Conservation (phyloP, 306 rosid species). For the Macrotyloma uniflorum region DNA sequence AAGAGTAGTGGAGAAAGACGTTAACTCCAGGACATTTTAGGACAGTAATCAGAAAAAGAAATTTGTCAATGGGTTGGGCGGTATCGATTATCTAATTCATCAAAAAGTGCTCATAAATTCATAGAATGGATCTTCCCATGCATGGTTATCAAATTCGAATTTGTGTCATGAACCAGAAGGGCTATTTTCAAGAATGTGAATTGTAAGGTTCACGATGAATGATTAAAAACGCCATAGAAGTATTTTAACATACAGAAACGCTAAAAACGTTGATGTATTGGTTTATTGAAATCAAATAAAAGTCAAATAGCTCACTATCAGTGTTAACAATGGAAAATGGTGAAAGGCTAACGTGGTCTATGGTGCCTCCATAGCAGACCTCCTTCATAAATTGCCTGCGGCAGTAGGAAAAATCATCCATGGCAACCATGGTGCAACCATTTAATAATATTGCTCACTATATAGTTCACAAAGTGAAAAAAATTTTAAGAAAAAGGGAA, state of each 20-base stretch:
- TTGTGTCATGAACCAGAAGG: not conserved
- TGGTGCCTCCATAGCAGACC: no score
- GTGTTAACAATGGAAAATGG: no score
- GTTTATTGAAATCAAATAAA: not conserved
- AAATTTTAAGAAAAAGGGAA: no score
- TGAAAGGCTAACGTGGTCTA: no score
- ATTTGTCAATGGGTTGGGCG: not conserved
- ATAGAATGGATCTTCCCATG: not conserved
- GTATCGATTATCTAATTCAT: constrained; percentile 7
- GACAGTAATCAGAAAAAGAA: constrained; percentile 12
- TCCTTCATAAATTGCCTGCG: no score
- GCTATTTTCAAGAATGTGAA: not conserved
- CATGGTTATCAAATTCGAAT: not conserved
- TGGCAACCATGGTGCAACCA: no score
- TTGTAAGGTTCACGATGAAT: not conserved
- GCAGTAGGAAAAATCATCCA: no score
- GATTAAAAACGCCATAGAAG: not conserved
- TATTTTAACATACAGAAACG: not conserved
- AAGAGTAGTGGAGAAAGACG: not conserved
- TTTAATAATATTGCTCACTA: not conserved
- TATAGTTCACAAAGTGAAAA: no score
- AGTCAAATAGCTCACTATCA: not conserved
- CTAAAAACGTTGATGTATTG: not conserved
- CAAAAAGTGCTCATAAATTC: constrained; percentile 8
- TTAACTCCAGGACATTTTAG: not conserved